Percentiles rank a stretch among this genome's conserved stretches.
These are phyloP conservation scores for Apiospora malaysiana DNA, from an alignment of 2,329 filamentous ascomycete species.

Conservation along the genomic window DNA sequence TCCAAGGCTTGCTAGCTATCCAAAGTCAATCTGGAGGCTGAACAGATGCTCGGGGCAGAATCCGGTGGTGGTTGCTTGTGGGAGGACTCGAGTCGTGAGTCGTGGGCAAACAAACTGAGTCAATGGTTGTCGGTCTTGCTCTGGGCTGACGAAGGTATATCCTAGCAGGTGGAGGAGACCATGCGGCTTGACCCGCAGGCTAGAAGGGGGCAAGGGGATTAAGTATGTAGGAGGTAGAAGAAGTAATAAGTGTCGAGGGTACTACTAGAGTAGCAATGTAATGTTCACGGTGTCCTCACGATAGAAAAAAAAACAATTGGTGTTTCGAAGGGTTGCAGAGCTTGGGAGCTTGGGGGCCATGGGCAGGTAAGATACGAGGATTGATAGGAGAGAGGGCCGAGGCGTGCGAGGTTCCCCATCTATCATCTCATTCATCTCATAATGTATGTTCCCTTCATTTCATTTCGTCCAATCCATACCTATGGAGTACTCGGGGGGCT, in stretches of 20 bases:
- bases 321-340: conserved; percentile 18
- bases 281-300: neutral
- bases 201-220: neutral
- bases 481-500: conserved; percentile 1
- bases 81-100: neutral
- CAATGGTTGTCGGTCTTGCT: neutral
- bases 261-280: neutral
- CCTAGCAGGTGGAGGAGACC: neutral
- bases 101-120: neutral
- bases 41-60: neutral
- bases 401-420: conserved; percentile 1
- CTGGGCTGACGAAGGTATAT: neutral
- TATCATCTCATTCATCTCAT: conserved; percentile 5
- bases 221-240: neutral
- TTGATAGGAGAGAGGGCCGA: neutral
- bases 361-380: neutral
- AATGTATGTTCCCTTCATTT: neutral
- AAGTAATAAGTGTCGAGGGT: neutral
- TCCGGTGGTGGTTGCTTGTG: neutral
- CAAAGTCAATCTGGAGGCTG: neutral
- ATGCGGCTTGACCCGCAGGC: conserved; percentile 12
- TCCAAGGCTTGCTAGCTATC: neutral
- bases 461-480: conserved; percentile 14
- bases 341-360: conserved; percentile 12
- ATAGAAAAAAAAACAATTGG: conserved; percentile 2